phyloP scores from a whole-genome alignment of 2,329 filamentous ascomycete species.

The Alternaria atra region DNA sequence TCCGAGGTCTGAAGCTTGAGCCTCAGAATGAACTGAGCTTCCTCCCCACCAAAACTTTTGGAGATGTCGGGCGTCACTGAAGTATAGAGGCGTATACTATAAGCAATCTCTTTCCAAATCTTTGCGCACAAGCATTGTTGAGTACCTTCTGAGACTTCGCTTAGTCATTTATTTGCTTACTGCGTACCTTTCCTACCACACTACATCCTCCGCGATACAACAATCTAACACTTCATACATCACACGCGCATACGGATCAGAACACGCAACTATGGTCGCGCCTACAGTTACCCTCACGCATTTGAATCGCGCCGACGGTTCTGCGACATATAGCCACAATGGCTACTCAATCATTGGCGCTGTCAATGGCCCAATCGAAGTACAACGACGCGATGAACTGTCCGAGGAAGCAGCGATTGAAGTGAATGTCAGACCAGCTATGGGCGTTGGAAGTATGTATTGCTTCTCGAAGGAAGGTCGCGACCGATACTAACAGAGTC shows the following conservation, averaged over 20 bases:
- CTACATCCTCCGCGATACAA: neutral
- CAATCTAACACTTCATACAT: neutral
- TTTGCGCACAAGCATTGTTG: neutral
- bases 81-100: neutral
- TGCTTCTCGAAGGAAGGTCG: neutral
- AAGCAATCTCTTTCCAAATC: neutral
- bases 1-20: conserved; percentile 33
- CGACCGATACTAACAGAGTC: neutral
- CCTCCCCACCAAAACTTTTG: conserved; percentile 40
- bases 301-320: conserved; percentile 79
- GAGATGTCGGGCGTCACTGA: conserved; percentile 7
- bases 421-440: conserved; percentile 85
- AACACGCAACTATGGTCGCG: conserved; percentile 32
- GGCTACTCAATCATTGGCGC: conserved; percentile 85
- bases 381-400: conserved; percentile 85
- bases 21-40: conserved; percentile 30
- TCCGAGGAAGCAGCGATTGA: conserved; percentile 91
- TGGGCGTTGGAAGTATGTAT: conserved; percentile 74
- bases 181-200: neutral
- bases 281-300: conserved; percentile 47
- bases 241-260: conserved; percentile 1
- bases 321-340: conserved; percentile 76
- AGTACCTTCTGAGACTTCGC: neutral
- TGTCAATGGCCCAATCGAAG: conserved; percentile 93
- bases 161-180: neutral